Percentiles rank a stretch among this genome's conserved stretches.
phyloP scores from a whole-genome alignment of 306 rosid genomes.

The Styphnolobium japonicum region DNA sequence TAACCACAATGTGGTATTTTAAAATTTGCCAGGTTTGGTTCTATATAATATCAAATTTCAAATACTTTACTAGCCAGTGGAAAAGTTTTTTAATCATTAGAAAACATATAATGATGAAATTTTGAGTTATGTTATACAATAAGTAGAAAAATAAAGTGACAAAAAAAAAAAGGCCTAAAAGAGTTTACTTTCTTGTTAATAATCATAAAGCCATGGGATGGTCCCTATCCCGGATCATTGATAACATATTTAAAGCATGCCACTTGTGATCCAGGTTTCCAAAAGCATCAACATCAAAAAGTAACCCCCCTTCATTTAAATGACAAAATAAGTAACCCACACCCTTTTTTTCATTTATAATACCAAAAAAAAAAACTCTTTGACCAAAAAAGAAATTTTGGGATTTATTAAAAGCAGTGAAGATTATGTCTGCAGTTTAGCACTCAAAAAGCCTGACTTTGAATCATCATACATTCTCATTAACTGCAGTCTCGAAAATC shows the following conservation, averaged over 20 bases:
- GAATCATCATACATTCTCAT: constrained; percentile 15
- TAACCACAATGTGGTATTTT: neutral
- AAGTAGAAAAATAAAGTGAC: neutral
- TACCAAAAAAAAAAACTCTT: neutral
- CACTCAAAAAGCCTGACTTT: neutral
- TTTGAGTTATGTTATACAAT: neutral
- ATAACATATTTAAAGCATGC: neutral
- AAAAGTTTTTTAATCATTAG: neutral
- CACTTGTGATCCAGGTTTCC: neutral
- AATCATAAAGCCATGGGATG: neutral
- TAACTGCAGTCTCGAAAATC: neutral
- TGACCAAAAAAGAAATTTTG: constrained; percentile 3
- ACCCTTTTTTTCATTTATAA: neutral
- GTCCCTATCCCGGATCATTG: neutral
- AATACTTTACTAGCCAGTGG: too few relatives aligned
- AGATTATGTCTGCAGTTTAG: neutral
- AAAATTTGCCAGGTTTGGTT: neutral
- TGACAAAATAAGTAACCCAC: neutral
- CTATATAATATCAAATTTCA: too few relatives aligned
- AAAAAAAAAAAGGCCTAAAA: neutral
- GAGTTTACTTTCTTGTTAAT: neutral
- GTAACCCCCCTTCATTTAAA: neutral
- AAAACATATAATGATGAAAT: neutral
- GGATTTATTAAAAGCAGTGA: neutral
- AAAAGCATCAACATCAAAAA: neutral